A percentile compares a stretch with the other conserved stretches of the same genome.
phyloP scores from a whole-genome alignment of 2,329 filamentous ascomycete species.

The Chaetothyriales sp. region DNA sequence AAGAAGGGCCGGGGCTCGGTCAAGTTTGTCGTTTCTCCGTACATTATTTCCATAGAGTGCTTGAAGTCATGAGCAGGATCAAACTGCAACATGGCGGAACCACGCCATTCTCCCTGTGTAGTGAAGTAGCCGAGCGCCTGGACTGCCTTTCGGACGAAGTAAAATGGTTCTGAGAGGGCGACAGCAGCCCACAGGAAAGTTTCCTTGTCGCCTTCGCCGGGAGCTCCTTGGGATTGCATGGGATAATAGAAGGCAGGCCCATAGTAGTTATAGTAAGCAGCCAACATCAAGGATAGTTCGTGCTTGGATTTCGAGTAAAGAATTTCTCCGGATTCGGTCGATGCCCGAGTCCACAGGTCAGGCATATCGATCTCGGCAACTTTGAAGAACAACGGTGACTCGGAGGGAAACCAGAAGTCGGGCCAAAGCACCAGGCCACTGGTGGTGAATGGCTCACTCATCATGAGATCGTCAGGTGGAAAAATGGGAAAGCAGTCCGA shows the following conservation, averaged over 20 bases:
- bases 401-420: slow-evolving; percentile 31
- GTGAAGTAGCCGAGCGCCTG: slow-evolving; percentile 16
- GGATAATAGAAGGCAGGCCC: slow-evolving; percentile 40
- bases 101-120: slow-evolving; percentile 21
- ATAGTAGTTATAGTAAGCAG: slow-evolving; percentile 43
- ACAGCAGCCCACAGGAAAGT: slow-evolving; percentile 35
- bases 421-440: slow-evolving; percentile 29
- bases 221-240: slow-evolving; percentile 31
- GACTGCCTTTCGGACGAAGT: slow-evolving; percentile 23
- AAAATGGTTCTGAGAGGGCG: slow-evolving; percentile 29
- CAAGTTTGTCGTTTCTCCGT: slow-evolving; percentile 19
- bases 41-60: slow-evolving; percentile 15
- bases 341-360: slow-evolving; percentile 21
- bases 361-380: slow-evolving; percentile 27
- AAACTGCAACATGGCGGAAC: slow-evolving; percentile 28
- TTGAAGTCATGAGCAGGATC: slow-evolving; percentile 24
- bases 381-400: slow-evolving; percentile 33
- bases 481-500: slow-evolving; percentile 25
- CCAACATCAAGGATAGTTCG: slow-evolving; percentile 34
- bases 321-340: slow-evolving; percentile 38
- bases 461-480: slow-evolving; percentile 24
- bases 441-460: slow-evolving; percentile 20
- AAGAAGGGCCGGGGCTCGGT: slow-evolving; percentile 27
- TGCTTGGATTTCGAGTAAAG: slow-evolving; percentile 38
- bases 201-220: slow-evolving; percentile 37